phyloP scores from a whole-genome alignment of 306 rosid genomes.

The Mimosa bimucronata region DNA sequence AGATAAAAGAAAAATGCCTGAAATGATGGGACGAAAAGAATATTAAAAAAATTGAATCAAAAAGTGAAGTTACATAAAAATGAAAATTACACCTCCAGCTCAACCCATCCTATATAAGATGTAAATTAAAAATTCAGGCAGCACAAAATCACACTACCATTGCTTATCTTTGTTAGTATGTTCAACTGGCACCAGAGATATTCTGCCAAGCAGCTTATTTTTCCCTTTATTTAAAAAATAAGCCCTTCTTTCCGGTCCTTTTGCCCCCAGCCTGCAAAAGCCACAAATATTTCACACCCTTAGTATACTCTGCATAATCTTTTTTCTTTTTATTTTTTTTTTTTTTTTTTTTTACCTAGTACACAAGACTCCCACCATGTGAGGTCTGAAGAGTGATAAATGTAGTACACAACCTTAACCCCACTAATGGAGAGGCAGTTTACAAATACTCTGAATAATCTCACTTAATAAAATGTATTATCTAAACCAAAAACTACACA shows the following conservation, averaged over 20 bases:
- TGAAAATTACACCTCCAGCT: constrained; percentile 48
- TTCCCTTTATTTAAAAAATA: constrained; percentile 61
- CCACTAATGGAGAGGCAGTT: too few relatives aligned
- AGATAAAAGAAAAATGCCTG: not conserved
- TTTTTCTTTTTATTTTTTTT: too few relatives aligned
- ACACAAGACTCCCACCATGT: too few relatives aligned
- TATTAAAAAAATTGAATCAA: constrained; percentile 27
- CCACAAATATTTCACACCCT: constrained; percentile 17
- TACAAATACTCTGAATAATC: not conserved
- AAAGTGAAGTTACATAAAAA: constrained; percentile 14
- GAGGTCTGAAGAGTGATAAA: too few relatives aligned
- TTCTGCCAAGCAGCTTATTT: constrained; percentile 38
- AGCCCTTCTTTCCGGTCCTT: constrained; percentile 64
- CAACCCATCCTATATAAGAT: constrained; percentile 37
- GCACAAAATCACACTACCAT: constrained; percentile 31
- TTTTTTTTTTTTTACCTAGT: too few relatives aligned
- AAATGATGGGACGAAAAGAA: constrained; percentile 1
- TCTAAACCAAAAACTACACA: not conserved
- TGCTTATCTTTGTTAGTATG: constrained; percentile 3
- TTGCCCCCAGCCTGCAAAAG: constrained; percentile 80
- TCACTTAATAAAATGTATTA: not conserved
- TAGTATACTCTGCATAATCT: not conserved
- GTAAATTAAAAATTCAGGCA: constrained; percentile 32
- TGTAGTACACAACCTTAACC: too few relatives aligned
- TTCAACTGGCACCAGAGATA: constrained; percentile 26